phyloP scores from a whole-genome alignment of 306 rosid genomes.

The Sesbania bispinosa region DNA sequence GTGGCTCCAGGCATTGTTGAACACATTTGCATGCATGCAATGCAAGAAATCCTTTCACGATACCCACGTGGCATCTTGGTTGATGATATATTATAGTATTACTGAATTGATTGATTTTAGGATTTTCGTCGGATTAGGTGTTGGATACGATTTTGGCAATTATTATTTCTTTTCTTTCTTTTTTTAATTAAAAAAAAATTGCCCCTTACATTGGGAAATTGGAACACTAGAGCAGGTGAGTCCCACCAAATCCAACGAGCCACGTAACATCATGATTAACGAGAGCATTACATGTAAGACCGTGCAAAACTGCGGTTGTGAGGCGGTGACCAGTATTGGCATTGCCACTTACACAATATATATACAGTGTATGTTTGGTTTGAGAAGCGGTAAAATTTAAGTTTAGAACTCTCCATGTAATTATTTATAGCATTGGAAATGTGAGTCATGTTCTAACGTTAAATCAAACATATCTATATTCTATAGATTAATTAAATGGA shows the following conservation, averaged over 20 bases:
- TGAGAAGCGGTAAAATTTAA: too few relatives aligned
- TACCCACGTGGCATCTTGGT: slow-evolving; percentile 75
- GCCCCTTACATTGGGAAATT: slow-evolving; percentile 53
- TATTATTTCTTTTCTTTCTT: not conserved
- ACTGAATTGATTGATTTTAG: slow-evolving; percentile 1
- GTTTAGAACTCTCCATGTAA: too few relatives aligned
- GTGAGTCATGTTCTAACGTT: too few relatives aligned
- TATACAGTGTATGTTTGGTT: too few relatives aligned
- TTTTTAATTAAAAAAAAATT: too few relatives aligned
- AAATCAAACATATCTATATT: too few relatives aligned
- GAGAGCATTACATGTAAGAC: slow-evolving; percentile 33
- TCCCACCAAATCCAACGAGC: slow-evolving; percentile 92
- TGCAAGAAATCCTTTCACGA: slow-evolving; percentile 42
- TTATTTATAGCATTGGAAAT: too few relatives aligned
- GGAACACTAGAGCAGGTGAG: slow-evolving; percentile 39
- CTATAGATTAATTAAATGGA: too few relatives aligned
- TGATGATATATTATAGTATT: slow-evolving; percentile 5
- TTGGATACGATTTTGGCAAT: slow-evolving; percentile 39
- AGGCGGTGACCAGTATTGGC: slow-evolving; percentile 35
- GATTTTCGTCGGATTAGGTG: slow-evolving; percentile 32
- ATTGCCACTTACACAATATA: too few relatives aligned
- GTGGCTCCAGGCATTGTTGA: not conserved
- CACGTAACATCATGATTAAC: slow-evolving; percentile 70
- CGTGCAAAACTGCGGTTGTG: slow-evolving; percentile 36
- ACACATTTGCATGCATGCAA: slow-evolving; percentile 71